Evolutionary conservation across 2,329 filamentous ascomycete species (phyloP), one percentile per base, ranked within the genome.

Genomic region (Ophiostoma angusticollis): DNA sequence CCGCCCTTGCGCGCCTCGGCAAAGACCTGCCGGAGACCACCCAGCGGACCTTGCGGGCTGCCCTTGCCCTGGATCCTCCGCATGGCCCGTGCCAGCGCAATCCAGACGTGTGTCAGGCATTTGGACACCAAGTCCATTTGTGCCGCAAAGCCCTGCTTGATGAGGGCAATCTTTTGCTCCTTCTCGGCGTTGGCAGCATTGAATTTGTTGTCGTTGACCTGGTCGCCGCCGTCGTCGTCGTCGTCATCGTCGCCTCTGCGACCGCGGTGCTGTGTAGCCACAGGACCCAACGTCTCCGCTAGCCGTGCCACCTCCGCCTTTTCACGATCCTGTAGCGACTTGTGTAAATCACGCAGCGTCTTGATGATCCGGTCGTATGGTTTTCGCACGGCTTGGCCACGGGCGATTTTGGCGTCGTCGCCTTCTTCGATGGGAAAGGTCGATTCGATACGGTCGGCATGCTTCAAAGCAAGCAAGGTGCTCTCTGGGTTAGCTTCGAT

Each of bases 101-200:
- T 93, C 91, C 91, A 98, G 5, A 86, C 80, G 52, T 85, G 87
- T 0, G 91, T 93, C 40, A 98, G 79, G 1, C 84, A 89, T 50
- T 81, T 79, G 30, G 82, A 89, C 17, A 96, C 69, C 13, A 82
- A 67, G 21, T 80, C 77, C 24, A 79, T 76, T 53, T 94, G 84
- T 5, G 72, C 71, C 7, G 75, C 72, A 52, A 83, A 81, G 9
- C 77, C 77, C 44, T 81, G 72, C 52, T 74, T 67, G 17, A 80
- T 68, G 13, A 69, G 67, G 37, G 69, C 64, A 32, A 76, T 68
- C 47, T 80, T 74, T 37, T 77, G 68, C 49, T 74, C 76, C 35
- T 65, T 61, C 40, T 63, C 65, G 1, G 60, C 49, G 6, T 50
- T 38, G 30, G 9, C 54, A 57, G 42, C 58, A 12, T 60, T 57